phyloP scores from a whole-genome alignment of 208 protist species.

The Entamoeba histolytica region DNA sequence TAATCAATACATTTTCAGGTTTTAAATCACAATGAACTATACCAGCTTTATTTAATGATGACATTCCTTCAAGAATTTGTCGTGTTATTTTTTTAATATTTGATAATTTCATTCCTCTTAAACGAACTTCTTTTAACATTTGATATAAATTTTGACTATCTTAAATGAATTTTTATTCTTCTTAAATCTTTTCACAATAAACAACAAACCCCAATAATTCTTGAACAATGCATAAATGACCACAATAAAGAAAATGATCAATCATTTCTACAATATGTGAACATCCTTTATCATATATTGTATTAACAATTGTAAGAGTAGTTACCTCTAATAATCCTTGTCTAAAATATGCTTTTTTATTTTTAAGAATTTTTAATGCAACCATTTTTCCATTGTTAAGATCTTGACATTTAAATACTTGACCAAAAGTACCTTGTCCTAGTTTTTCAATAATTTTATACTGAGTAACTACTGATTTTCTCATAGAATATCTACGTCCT shows the following conservation, averaged over 20 bases:
- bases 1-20: conserved; percentile 53
- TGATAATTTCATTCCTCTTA: conserved; percentile 35
- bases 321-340: conserved; percentile 26
- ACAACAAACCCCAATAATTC: conserved; percentile 25
- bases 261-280: background rate
- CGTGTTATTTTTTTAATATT: conserved; percentile 30
- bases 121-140: conserved; percentile 48
- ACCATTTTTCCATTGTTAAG: background rate
- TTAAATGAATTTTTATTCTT: conserved; percentile 44
- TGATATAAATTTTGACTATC: conserved; percentile 62
- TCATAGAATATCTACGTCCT: background rate
- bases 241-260: background rate
- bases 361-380: conserved; percentile 34
- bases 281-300: background rate
- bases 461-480: background rate
- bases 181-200: background rate
- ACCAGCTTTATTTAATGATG: background rate
- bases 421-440: conserved; percentile 65
- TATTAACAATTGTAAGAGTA: conserved; percentile 9
- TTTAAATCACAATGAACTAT: conserved; percentile 48
- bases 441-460: background rate
- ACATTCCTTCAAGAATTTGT: conserved; percentile 20
- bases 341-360: conserved; percentile 25
- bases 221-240: conserved; percentile 24
- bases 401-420: conserved; percentile 47